Evolutionary conservation across 306 rosid genomes (phyloP).

Genomic region (Canavalia ensiformis): DNA sequence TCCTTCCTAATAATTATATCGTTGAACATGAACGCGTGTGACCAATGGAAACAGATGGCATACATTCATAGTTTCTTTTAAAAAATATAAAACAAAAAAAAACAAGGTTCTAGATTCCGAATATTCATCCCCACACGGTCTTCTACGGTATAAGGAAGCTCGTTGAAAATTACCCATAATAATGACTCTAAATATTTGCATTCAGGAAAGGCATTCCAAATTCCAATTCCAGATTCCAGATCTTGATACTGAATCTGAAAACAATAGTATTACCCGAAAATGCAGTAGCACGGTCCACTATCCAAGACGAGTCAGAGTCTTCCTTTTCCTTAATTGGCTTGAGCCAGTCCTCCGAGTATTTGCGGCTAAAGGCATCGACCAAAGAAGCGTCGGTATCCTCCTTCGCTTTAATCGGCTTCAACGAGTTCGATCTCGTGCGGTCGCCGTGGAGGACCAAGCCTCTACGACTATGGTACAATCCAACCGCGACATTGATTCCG

Average conservation of each 20-base stretch:
- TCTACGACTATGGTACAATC: slow-evolving; percentile 44
- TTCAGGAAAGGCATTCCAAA: neutral
- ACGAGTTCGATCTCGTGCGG: slow-evolving; percentile 48
- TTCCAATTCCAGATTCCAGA: slow-evolving; percentile 44
- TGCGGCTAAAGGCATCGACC: slow-evolving; percentile 5
- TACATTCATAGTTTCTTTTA: neutral
- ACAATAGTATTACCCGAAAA: slow-evolving; percentile 62
- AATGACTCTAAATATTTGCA: slow-evolving; percentile 4
- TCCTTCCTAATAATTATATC: slow-evolving; percentile 35
- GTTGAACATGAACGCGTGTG: slow-evolving; percentile 13
- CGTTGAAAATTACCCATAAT: neutral
- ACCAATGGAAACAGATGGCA: slow-evolving; percentile 1
- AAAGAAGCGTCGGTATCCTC: slow-evolving; percentile 32
- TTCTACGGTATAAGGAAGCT: slow-evolving; percentile 34
- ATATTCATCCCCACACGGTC: neutral
- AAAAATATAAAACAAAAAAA: neutral
- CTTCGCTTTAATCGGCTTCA: slow-evolving; percentile 56
- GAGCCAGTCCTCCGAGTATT: slow-evolving; percentile 42
- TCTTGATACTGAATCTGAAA: slow-evolving; percentile 29
- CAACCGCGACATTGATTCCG: slow-evolving; percentile 57
- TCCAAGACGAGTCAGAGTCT: slow-evolving; percentile 44
- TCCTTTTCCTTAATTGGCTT: slow-evolving; percentile 56
- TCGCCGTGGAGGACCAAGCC: slow-evolving; percentile 41
- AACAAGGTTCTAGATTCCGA: slow-evolving; percentile 33
- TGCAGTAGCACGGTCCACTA: slow-evolving; percentile 36